Conservation (phyloP, 768 basidiomycete species). For the Roridomyces roridus region DNA sequence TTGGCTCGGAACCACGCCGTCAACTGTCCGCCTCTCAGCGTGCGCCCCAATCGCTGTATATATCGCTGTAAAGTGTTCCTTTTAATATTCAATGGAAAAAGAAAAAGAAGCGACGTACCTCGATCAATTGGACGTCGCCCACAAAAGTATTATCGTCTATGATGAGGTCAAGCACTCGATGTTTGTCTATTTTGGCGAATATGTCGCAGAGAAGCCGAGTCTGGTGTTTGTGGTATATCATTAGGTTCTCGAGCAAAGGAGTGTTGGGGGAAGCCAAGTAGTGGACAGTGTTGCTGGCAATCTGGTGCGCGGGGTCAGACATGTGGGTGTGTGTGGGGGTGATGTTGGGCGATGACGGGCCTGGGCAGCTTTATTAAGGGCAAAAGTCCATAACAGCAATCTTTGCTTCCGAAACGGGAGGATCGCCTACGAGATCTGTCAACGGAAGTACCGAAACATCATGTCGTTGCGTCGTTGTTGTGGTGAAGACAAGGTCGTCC, state of each 20-base stretch:
- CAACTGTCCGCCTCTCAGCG: background rate
- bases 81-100: background rate
- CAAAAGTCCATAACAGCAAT: too few relatives aligned
- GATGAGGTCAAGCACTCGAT: background rate
- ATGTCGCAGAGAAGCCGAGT: constrained; percentile 1
- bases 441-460: too few relatives aligned
- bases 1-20: background rate
- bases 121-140: background rate
- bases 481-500: too few relatives aligned
- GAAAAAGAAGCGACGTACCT: background rate
- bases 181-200: background rate
- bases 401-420: too few relatives aligned
- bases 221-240: constrained; percentile 6
- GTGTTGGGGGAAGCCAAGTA: background rate
- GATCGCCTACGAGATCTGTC: too few relatives aligned
- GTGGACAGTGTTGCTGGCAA: background rate
- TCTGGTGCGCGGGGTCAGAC: too few relatives aligned
- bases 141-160: background rate
- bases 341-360: too few relatives aligned
- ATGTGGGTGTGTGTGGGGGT: too few relatives aligned
- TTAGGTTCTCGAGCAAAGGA: background rate
- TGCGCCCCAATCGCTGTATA: constrained; percentile 1
- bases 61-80: constrained; percentile 1
- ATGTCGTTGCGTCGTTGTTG: too few relatives aligned
- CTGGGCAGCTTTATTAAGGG: too few relatives aligned